phyloP scores from a whole-genome alignment of 495 filamentous ascomycete species.

The Penicillium maclennaniae region DNA sequence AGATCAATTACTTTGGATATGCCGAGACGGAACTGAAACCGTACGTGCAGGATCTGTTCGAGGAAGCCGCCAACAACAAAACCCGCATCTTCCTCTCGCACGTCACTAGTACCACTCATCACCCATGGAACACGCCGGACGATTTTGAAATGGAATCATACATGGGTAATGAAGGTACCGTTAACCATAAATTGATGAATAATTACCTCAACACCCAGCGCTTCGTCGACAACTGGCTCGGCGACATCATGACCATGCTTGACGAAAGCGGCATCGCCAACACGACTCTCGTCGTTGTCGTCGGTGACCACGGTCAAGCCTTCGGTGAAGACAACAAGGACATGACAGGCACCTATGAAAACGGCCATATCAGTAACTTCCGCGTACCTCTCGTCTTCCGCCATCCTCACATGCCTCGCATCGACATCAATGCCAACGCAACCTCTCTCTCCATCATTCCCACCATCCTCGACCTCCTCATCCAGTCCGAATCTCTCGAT shows the following conservation, averaged over 20 bases:
- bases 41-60: slow-evolving; percentile 41
- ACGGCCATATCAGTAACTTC: slow-evolving; percentile 45
- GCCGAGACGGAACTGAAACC: slow-evolving; percentile 42
- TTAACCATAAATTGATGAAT: slow-evolving; percentile 34
- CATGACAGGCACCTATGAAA: slow-evolving; percentile 41
- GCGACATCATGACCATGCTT: slow-evolving; percentile 41
- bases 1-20: slow-evolving; percentile 45
- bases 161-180: slow-evolving; percentile 26
- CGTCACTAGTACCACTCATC: slow-evolving; percentile 45
- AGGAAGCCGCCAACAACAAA: slow-evolving; percentile 35
- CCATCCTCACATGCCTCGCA: slow-evolving; percentile 40
- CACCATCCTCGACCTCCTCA: slow-evolving; percentile 45
- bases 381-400: slow-evolving; percentile 43
- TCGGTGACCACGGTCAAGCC: slow-evolving; percentile 44
- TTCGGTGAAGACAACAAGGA: slow-evolving; percentile 37
- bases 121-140: slow-evolving; percentile 39
- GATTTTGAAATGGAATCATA: slow-evolving; percentile 32
- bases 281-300: slow-evolving; percentile 47
- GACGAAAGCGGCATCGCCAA: slow-evolving; percentile 47
- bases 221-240: slow-evolving; percentile 46
- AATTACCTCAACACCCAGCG: slow-evolving; percentile 41
- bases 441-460: slow-evolving; percentile 43
- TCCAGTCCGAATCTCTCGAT: slow-evolving; percentile 37
- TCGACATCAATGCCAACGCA: slow-evolving; percentile 38
- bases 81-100: slow-evolving; percentile 47